These are phyloP conservation scores for Talaromyces adpressus DNA, from an alignment of 495 filamentous ascomycete genomes.

Conservation along the genomic window DNA sequence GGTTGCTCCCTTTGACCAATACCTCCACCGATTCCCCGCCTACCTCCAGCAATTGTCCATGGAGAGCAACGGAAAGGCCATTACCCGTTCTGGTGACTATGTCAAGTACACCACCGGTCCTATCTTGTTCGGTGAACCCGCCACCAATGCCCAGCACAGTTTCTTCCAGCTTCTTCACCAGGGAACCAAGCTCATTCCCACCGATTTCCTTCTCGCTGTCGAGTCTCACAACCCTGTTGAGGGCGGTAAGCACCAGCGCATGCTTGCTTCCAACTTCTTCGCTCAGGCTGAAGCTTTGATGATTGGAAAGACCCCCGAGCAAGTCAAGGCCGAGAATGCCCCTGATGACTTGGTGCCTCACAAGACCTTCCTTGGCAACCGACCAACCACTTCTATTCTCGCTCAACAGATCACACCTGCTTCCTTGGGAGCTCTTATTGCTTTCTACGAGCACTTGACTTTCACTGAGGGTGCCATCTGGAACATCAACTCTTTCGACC, in stretches of 20 bases:
- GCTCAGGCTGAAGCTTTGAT: slow-evolving; percentile 96
- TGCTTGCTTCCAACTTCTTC: slow-evolving; percentile 98
- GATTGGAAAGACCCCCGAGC: slow-evolving; percentile 89
- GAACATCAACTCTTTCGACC: slow-evolving; percentile 99
- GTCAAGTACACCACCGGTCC: slow-evolving; percentile 96
- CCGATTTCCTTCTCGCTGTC: slow-evolving; percentile 93
- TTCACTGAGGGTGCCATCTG: slow-evolving; percentile 97
- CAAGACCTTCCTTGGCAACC: slow-evolving; percentile 98
- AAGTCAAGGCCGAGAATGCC: slow-evolving; percentile 85
- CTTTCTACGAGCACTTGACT: slow-evolving; percentile 97
- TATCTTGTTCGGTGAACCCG: slow-evolving; percentile 94
- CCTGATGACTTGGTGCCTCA: slow-evolving; percentile 82
- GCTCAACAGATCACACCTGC: slow-evolving; percentile 91
- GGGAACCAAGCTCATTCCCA: slow-evolving; percentile 96
- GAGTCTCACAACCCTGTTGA: slow-evolving; percentile 95
- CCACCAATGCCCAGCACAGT: slow-evolving; percentile 98
- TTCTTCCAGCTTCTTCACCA: slow-evolving; percentile 99
- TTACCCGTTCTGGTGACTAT: slow-evolving; percentile 82
- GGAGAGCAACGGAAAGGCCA: slow-evolving; percentile 98
- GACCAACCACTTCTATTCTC: slow-evolving; percentile 90
- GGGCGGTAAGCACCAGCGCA: slow-evolving; percentile 89
- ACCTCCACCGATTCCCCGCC: slow-evolving; percentile 96
- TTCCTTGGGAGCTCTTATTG: slow-evolving; percentile 90
- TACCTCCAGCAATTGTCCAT: slow-evolving; percentile 99
- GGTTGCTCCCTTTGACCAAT: slow-evolving; percentile 97